Conservation (phyloP, 148 eudicot genomes). For the Rhododendron vialii region DNA sequence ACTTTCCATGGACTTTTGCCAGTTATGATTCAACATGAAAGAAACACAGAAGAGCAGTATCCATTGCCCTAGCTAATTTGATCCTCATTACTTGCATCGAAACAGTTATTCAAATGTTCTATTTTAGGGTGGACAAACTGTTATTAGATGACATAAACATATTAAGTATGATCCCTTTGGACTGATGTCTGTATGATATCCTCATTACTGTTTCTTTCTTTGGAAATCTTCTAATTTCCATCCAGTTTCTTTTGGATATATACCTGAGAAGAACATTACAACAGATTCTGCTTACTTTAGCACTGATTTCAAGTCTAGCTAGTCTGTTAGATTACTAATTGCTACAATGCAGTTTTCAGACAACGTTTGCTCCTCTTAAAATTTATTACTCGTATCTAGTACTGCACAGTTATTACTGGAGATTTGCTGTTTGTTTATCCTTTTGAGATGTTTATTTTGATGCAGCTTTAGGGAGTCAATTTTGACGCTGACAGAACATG, state of each 20-base stretch:
- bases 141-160: background rate
- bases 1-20: background rate
- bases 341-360: background rate
- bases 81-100: background rate
- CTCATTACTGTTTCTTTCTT: background rate
- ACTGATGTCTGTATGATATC: background rate
- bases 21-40: background rate
- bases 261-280: background rate
- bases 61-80: background rate
- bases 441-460: slow-evolving; percentile 10
- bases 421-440: background rate
- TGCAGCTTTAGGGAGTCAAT: slow-evolving; percentile 89
- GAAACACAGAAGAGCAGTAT: background rate
- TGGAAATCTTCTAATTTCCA: background rate
- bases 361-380: background rate
- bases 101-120: background rate
- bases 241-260: background rate
- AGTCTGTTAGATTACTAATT: background rate
- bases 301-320: background rate
- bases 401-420: background rate
- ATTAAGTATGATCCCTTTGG: background rate
- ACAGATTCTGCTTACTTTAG: background rate
- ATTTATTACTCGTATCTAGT: background rate
- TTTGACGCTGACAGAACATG: slow-evolving; percentile 65
- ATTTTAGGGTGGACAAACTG: background rate